Conservation (phyloP, 2,329 filamentous ascomycete species). For the Amylocarpus encephaloides region DNA sequence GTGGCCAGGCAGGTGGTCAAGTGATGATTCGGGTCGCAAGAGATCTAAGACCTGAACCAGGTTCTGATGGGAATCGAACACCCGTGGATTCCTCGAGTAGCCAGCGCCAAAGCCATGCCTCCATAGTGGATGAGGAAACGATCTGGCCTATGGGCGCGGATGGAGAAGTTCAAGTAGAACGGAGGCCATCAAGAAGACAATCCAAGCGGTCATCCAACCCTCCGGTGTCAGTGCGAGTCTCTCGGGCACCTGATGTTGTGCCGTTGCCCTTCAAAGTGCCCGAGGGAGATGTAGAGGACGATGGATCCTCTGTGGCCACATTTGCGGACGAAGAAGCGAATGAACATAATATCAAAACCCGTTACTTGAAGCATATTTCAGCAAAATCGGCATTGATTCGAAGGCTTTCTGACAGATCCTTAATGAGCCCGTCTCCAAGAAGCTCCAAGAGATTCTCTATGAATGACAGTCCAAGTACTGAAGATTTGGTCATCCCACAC, state of each 20-base stretch:
- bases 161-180: constrained; percentile 28
- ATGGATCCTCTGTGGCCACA: constrained; percentile 63
- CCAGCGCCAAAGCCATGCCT: constrained; percentile 37
- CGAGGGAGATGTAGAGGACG: constrained; percentile 39
- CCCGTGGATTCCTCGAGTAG: constrained; percentile 48
- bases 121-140: constrained; percentile 31
- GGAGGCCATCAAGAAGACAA: constrained; percentile 23
- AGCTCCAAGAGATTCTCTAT: constrained; percentile 25
- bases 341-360: constrained; percentile 39
- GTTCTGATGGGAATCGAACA: constrained; percentile 31
- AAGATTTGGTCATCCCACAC: constrained; percentile 39
- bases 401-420: constrained; percentile 20
- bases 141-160: constrained; percentile 30
- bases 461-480: constrained; percentile 29
- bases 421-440: constrained; percentile 8
- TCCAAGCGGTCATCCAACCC: constrained; percentile 24
- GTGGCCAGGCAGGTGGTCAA: constrained; percentile 32
- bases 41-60: constrained; percentile 16
- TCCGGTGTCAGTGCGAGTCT: constrained; percentile 33
- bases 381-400: constrained; percentile 36
- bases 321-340: constrained; percentile 57
- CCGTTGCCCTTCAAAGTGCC: constrained; percentile 62
- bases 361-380: constrained; percentile 45
- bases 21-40: constrained; percentile 22
- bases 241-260: constrained; percentile 45